Percentiles rank a stretch among this genome's conserved stretches.
phyloP scores from a whole-genome alignment of 345 rosid genomes.

The Populus davidiana region DNA sequence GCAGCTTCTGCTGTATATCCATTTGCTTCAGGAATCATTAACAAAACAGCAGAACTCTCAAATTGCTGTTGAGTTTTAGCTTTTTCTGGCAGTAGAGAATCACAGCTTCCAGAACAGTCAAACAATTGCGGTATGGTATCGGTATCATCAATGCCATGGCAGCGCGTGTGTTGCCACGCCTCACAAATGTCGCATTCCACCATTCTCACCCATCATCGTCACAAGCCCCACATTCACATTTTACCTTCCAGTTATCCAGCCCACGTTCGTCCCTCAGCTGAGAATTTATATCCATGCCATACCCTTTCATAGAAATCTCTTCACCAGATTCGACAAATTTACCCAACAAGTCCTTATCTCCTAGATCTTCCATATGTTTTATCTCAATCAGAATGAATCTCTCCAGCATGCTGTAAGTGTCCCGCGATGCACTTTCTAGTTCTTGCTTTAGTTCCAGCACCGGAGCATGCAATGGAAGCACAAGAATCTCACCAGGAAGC shows the following conservation, averaged over 20 bases:
- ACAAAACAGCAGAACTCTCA: constrained; percentile 27
- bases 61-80: constrained; percentile 30
- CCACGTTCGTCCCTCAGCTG: constrained; percentile 61
- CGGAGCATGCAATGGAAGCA: constrained; percentile 60
- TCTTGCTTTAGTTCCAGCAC: constrained; percentile 62
- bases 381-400: constrained; percentile 53
- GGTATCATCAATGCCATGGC: constrained; percentile 66
- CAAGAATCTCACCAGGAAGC: constrained; percentile 57
- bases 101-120: constrained; percentile 63
- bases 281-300: constrained; percentile 40
- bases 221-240: constrained; percentile 64
- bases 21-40: constrained; percentile 20
- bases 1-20: constrained; percentile 9
- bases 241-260: constrained; percentile 70
- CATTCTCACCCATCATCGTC: constrained; percentile 97
- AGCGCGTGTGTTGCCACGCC: constrained; percentile 88
- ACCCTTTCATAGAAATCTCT: constrained; percentile 49
- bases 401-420: constrained; percentile 62
- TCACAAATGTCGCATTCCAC: constrained; percentile 78
- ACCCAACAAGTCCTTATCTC: constrained; percentile 44
- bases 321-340: constrained; percentile 53
- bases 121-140: constrained; percentile 70
- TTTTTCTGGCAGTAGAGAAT: constrained; percentile 40
- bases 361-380: constrained; percentile 40
- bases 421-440: constrained; percentile 53